phyloP scores from a whole-genome alignment of 2,329 filamentous ascomycete genomes.

The Madurella fahalii region DNA sequence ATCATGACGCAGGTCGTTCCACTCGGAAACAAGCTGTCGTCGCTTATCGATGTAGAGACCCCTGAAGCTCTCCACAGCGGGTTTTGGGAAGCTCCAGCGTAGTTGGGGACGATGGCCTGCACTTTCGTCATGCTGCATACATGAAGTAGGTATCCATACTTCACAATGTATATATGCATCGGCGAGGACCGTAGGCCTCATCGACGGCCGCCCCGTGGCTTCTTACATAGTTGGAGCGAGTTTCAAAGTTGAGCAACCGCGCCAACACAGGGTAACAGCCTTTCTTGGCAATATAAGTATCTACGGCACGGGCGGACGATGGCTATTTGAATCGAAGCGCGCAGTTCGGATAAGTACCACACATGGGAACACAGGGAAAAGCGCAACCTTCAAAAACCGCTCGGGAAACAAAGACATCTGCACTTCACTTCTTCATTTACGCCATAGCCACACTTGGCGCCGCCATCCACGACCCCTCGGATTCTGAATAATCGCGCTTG shows the following conservation, averaged over 20 bases:
- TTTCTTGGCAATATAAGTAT: not conserved
- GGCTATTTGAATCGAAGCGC: not conserved
- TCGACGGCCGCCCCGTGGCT: not conserved
- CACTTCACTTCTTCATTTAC: not conserved
- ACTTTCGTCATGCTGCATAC: not conserved
- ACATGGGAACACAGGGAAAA: too few relatives aligned
- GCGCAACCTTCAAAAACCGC: not conserved
- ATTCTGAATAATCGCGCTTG: not conserved
- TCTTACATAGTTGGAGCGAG: not conserved
- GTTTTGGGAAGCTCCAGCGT: too few relatives aligned
- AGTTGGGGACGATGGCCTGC: not conserved
- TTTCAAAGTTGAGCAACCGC: not conserved
- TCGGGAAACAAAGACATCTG: not conserved
- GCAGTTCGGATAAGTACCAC: not conserved
- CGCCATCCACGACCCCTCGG: not conserved
- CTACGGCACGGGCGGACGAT: not conserved
- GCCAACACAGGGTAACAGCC: not conserved
- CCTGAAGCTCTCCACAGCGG: not conserved
- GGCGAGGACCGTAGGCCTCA: not conserved
- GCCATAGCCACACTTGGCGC: not conserved
- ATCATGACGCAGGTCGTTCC: not conserved
- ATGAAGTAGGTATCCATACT: not conserved
- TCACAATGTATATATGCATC: too few relatives aligned
- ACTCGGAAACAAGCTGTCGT: not conserved
- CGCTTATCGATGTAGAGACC: not conserved